A percentile compares a stretch with the other conserved stretches of the same genome.
Conservation (phyloP, 768 basidiomycete species). For the Pleurotus tuber-regium region DNA sequence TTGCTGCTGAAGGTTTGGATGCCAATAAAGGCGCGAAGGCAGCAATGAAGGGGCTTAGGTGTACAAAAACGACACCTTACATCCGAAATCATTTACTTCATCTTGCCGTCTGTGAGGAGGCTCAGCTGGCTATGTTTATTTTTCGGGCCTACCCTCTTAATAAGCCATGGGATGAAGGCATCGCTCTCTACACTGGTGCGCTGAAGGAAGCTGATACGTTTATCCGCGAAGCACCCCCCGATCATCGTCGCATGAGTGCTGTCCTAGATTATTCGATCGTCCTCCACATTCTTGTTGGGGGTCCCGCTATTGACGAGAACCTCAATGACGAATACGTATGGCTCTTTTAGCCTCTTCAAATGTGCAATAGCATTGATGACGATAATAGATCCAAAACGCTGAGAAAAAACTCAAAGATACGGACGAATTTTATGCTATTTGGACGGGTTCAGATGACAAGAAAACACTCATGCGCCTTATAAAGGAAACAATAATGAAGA, state of each 20-base stretch:
- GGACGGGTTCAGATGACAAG: not conserved
- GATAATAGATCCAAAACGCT: not conserved
- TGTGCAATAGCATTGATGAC: not conserved
- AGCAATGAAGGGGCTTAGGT: not conserved
- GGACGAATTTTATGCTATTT: not conserved
- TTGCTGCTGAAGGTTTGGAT: not conserved
- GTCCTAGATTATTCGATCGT: not conserved
- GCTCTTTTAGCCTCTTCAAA: not conserved
- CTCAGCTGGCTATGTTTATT: not conserved
- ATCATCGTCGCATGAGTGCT: not conserved
- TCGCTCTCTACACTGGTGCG: not conserved
- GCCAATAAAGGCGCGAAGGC: not conserved
- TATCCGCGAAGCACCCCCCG: slow-evolving; percentile 1
- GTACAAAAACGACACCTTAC: not conserved
- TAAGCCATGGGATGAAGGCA: not conserved
- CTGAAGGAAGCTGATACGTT: not conserved
- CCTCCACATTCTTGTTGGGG: not conserved
- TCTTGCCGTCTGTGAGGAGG: not conserved
- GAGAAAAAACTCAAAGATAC: not conserved
- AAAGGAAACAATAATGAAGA: not conserved
- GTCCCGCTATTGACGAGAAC: not conserved
- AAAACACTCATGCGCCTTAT: not conserved
- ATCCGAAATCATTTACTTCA: not conserved
- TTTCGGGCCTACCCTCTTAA: not conserved
- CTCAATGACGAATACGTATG: not conserved